Evolutionary conservation across 2,329 filamentous ascomycete genomes (phyloP), one percentile per base, ranked within the genome.

Genomic region (Penicillium sp.): DNA sequence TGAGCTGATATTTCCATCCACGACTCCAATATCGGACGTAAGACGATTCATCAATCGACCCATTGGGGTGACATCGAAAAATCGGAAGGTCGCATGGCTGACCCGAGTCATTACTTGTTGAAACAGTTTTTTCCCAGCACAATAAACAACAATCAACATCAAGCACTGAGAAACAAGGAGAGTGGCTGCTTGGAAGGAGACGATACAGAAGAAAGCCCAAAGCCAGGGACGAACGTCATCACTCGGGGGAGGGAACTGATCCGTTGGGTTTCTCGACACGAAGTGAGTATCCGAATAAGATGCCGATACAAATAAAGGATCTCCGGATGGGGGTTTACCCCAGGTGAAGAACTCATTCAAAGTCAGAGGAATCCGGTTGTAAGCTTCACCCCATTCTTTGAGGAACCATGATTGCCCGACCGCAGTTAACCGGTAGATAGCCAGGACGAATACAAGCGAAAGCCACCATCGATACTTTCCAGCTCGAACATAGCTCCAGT

Each of bases 41-140:
- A 97, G 81, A 7, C 92, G 85, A 70, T 97, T 97, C 90, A 96
- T 96, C 57, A 97, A 78, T 43, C 92, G 85, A 0, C 92, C 92
- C 0, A 95, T 87, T 0, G 92, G 92, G 0, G 92, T 96, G 3
- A 91, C 86, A 68, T 97, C 92, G 75, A 96, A 94, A 72, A 92
- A 97, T 1, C 91, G 86, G 75, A 97, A 96, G 0, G 88, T 92
- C 0, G 92, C 90, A 64, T 86, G 84, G 67, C 88, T 88, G 46
- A 96, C 90, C 48, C 83, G 84, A 1, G 82, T 76, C 74, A 96
- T 85, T 18, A 91, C 89, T 34, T 85, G 80, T 56, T 79, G 79
- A 73, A 96, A 96, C 46, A 97, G 83, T 6, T 80, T 77, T 63
- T 88, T 89, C 0, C 90, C 90, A 0, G 92, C 90, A 28, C 83